These are phyloP conservation scores for Cordyceps tenuipes DNA, from an alignment of 2,329 filamentous ascomycete species.

Conservation along the genomic window DNA sequence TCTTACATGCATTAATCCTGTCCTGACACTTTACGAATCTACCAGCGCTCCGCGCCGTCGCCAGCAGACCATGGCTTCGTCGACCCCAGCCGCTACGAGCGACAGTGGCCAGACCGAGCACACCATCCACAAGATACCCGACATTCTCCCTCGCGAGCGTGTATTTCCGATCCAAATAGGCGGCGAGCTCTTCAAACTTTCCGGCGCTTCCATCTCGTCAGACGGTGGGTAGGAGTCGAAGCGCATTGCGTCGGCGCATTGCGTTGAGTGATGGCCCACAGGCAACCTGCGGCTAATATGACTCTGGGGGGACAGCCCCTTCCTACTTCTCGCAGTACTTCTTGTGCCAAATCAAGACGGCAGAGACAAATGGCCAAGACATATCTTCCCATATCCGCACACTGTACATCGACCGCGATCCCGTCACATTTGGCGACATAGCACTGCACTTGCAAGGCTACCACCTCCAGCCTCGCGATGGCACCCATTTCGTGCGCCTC, in stretches of 20 bases:
- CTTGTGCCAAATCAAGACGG: constrained; percentile 64
- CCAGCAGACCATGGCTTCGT: neutral
- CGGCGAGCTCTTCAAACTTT: constrained; percentile 62
- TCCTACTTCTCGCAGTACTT: constrained; percentile 97
- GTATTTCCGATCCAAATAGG: constrained; percentile 71
- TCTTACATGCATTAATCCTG: neutral
- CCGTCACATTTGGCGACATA: constrained; percentile 80
- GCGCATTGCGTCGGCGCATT: neutral
- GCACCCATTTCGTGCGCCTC: constrained; percentile 79
- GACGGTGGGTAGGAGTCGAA: constrained; percentile 46
- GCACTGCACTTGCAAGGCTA: constrained; percentile 88
- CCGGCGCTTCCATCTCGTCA: constrained; percentile 63
- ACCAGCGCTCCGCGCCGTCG: neutral
- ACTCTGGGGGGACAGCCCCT: constrained; percentile 52
- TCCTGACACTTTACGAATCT: neutral
- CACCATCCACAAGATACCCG: constrained; percentile 41
- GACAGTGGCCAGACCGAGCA: constrained; percentile 16
- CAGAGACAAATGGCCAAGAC: constrained; percentile 50
- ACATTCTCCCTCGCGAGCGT: constrained; percentile 58
- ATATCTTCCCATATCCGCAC: constrained; percentile 53
- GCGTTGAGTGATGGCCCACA: neutral
- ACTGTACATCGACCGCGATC: constrained; percentile 91
- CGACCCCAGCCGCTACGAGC: neutral
- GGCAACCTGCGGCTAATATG: neutral
- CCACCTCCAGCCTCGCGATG: constrained; percentile 72